These are phyloP conservation scores for Inga laurina DNA, from an alignment of 306 rosid species.

Conservation along the genomic window DNA sequence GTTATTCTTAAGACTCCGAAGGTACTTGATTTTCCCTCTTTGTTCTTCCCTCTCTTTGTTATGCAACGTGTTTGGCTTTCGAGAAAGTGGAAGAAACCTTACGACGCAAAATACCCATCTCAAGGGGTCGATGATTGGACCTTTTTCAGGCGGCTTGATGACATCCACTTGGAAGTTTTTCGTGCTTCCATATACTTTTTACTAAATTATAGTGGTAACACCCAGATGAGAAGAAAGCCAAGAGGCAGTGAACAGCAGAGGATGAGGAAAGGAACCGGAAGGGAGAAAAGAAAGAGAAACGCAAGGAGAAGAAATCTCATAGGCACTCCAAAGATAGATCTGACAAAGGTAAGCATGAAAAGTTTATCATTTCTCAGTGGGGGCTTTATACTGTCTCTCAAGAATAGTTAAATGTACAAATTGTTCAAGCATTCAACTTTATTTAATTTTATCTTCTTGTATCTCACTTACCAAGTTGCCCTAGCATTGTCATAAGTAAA, in stretches of 20 bases:
- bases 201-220: slow-evolving; percentile 17
- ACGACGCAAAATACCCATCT: neutral
- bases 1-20: slow-evolving; percentile 55
- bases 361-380: neutral
- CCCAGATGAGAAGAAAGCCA: slow-evolving; percentile 65
- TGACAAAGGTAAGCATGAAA: slow-evolving; percentile 33
- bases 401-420: neutral
- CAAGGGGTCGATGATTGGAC: neutral
- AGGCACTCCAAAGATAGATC: slow-evolving; percentile 59
- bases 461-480: neutral
- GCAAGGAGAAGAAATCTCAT: slow-evolving; percentile 62
- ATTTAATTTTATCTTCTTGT: neutral
- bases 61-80: neutral
- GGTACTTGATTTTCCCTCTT: slow-evolving; percentile 42
- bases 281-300: slow-evolving; percentile 65
- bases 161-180: neutral
- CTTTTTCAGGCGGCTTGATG: neutral
- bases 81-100: neutral
- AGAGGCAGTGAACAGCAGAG: slow-evolving; percentile 66
- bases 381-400: slow-evolving; percentile 1
- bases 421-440: slow-evolving; percentile 9
- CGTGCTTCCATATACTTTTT: neutral
- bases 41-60: neutral
- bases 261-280: slow-evolving; percentile 56
- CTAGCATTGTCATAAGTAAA: neutral